Base-by-base conservation (phyloP, 495 filamentous ascomycete species). In the Cladorrhinum samala region DNA sequence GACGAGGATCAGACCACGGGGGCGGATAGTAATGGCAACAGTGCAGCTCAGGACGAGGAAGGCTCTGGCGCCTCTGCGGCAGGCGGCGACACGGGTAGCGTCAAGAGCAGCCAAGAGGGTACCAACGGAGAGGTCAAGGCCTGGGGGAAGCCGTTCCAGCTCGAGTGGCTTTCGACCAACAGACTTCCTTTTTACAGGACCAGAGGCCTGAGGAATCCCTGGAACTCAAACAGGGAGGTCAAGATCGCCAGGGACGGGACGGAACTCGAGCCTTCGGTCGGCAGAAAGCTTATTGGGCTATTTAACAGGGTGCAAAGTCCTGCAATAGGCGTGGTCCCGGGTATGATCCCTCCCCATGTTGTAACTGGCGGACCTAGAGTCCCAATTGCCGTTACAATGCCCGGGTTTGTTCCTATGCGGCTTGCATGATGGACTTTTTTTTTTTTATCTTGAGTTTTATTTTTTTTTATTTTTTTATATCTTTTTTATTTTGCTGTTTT, bases 181-280 rank as follows among this genome's bases (percentile, higher is more conserved):
- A 77, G 86, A 39, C 79, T 98, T 7, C 91, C 93, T 0, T 98
- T 97, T 67, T 92, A 95, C 65, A 83, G 88, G 40, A 95, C 91
- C 0, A 74, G 91, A 46, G 92, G 92, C 0, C 67, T 98, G 27
- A 79, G 93, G n/a, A 98, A 98, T 62, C 83, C 87, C 2, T 96
- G 91, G 93, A 97, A 98, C 66, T 85, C 89, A 1, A 95, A 96
- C 63, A 76, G 93, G 42, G 93, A 96, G 61, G 89, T 98, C 43
- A 98, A 98, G 65, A 95, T 98, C 59, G 93, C 93, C 8, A 78
- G 93, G 59, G 93, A 98, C 66, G 93, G 91, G 4, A 98, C 93
- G 0, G 93, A 96, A 69, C 74, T 98, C 17, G 92, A 97, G 67
- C 87, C 91, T 42, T 80, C 68, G 41, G 82, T 95, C 20, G 93